phyloP scores from a whole-genome alignment of 2,329 filamentous ascomycete genomes.

The Sporothrix dimorphospora region DNA sequence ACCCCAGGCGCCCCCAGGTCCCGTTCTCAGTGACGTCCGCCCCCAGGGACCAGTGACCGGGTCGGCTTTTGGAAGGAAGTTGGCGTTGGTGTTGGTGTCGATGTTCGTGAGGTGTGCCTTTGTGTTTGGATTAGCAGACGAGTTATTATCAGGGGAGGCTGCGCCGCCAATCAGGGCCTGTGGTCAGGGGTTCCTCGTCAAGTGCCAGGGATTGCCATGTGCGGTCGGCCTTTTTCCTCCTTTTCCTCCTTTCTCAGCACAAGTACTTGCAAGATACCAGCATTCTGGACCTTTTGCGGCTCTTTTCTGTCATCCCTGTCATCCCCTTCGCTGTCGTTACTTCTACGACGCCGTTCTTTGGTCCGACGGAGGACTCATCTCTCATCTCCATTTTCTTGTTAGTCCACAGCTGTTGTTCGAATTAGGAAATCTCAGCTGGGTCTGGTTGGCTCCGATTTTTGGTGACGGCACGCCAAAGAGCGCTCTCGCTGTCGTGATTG shows the following conservation, averaged over 20 bases:
- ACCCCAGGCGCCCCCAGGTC: too few relatives aligned
- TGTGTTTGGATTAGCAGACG: neutral
- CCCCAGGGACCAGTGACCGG: neutral
- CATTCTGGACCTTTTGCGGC: slow-evolving; percentile 4
- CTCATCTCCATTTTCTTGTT: neutral
- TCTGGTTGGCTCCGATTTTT: neutral
- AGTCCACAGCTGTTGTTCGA: neutral
- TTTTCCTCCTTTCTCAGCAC: too few relatives aligned
- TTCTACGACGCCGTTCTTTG: too few relatives aligned
- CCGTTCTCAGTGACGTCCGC: too few relatives aligned
- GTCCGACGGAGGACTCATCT: too few relatives aligned
- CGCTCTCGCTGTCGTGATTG: neutral
- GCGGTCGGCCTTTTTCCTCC: neutral
- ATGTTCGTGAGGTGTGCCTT: neutral
- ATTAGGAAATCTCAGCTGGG: neutral
- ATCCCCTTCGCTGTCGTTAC: neutral
- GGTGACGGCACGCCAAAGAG: neutral
- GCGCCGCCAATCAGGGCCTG: slow-evolving; percentile 4
- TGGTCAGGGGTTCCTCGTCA: neutral
- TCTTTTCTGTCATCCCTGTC: neutral
- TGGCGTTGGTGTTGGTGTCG: neutral
- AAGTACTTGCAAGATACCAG: neutral
- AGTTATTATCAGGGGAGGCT: slow-evolving; percentile 4
- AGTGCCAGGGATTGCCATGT: neutral
- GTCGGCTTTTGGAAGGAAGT: neutral